Conservation (phyloP, 1,284 basidiomycete species). For the Filobasidium uniguttulatum region DNA sequence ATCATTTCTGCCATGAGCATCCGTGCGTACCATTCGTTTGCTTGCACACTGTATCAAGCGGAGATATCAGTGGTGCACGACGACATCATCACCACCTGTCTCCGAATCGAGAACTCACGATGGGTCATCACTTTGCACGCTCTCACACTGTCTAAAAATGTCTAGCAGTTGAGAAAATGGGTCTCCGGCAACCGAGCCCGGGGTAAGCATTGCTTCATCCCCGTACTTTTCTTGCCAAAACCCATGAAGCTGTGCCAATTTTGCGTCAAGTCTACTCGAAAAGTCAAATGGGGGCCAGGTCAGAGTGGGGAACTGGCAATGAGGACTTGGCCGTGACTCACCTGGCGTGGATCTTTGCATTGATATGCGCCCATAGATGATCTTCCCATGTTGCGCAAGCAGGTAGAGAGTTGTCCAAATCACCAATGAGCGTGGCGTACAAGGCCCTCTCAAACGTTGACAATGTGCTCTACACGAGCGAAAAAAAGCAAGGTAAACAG, state of each 20-base stretch:
- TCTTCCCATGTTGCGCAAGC: conserved; percentile 88
- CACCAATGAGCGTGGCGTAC: conserved; percentile 78
- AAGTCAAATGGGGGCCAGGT: background rate
- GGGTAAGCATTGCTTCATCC: conserved; percentile 11
- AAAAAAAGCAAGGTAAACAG: conserved; percentile 2
- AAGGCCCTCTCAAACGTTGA: conserved; percentile 64
- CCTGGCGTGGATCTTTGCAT: conserved; percentile 59
- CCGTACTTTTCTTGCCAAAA: conserved; percentile 31
- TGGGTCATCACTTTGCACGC: conserved; percentile 23
- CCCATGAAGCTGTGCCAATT: conserved; percentile 31
- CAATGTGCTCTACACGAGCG: conserved; percentile 45
- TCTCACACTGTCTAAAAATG: conserved; percentile 30
- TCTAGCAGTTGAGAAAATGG: conserved; percentile 24
- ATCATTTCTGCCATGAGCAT: conserved; percentile 71
- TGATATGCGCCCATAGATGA: conserved; percentile 82
- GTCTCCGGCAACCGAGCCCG: conserved; percentile 22
- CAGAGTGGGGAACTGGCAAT: background rate
- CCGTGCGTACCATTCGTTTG: conserved; percentile 57
- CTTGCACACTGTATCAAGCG: conserved; percentile 42
- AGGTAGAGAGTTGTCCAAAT: conserved; percentile 56
- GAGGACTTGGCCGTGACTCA: background rate
- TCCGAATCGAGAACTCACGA: no score
- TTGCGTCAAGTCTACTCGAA: conserved; percentile 23
- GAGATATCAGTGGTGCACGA: conserved; percentile 32
- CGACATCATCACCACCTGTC: no score